phyloP scores from a whole-genome alignment of 441 rosid genomes.

The Breynia disticha region DNA sequence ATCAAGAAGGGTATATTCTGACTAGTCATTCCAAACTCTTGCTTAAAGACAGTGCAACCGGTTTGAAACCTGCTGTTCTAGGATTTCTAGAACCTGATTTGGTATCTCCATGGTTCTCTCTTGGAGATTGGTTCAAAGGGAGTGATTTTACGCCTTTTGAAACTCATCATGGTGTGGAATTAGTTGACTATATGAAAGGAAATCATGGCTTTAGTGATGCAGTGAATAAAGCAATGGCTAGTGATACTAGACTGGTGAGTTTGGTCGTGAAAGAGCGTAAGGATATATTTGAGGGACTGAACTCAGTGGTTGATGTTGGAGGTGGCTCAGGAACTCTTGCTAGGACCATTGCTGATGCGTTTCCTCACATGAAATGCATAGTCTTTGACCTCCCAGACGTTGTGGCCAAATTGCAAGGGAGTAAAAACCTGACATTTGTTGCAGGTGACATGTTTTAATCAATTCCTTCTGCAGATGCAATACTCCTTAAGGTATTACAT shows the following conservation, averaged over 20 bases:
- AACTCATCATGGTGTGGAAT: slow-evolving; percentile 3
- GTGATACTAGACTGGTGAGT: slow-evolving; percentile 14
- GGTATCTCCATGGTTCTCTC: slow-evolving; percentile 8
- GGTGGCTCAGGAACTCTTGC: slow-evolving; percentile 27
- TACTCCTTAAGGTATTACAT: slow-evolving; percentile 25
- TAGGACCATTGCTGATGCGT: slow-evolving; percentile 11
- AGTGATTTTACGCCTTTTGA: slow-evolving; percentile 17
- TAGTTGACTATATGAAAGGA: slow-evolving; percentile 12
- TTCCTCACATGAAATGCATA: slow-evolving; percentile 23
- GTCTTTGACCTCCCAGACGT: slow-evolving; percentile 32
- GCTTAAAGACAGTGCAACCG: slow-evolving; percentile 19
- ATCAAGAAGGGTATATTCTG: slow-evolving; percentile 2
- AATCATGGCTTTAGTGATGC: slow-evolving; percentile 7
- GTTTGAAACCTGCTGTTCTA: slow-evolving; percentile 4
- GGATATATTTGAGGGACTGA: slow-evolving; percentile 20
- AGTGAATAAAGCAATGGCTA: slow-evolving; percentile 23
- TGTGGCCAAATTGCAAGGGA: slow-evolving; percentile 14
- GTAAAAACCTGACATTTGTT: slow-evolving; percentile 15
- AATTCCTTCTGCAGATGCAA: slow-evolving; percentile 26
- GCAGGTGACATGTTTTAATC: slow-evolving; percentile 32
- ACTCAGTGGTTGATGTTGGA: slow-evolving; percentile 23
- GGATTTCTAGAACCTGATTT: slow-evolving; percentile 20
- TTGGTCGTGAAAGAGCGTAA: slow-evolving; percentile 10
- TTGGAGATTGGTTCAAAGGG: slow-evolving; percentile 21
- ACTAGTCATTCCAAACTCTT: slow-evolving; percentile 23